Evolutionary conservation across 768 basidiomycete genomes (phyloP), one percentile per base, ranked within the genome.

Genomic region (Trametes cinnabarina): DNA sequence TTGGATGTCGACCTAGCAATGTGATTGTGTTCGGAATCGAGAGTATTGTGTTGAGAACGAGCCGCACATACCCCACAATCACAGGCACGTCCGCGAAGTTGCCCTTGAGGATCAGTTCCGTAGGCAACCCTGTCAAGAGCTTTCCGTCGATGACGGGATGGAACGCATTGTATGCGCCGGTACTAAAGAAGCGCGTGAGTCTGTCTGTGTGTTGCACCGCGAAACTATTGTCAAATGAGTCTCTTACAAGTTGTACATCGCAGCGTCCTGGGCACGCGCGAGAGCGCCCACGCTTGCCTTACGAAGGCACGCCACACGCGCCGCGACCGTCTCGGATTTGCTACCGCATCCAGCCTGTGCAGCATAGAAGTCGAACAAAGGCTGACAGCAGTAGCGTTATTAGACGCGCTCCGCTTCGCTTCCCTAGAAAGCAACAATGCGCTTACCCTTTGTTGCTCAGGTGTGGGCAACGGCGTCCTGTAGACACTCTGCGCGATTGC

Each of bases 401-500:
- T 8, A 39, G 37, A 14, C n/a, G n/a, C n/a, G n/a, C n/a, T n/a
- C n/a, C n/a, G n/a, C n/a, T n/a, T n/a, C n/a, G n/a, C n/a, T n/a
- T n/a, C n/a, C n/a, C 37, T 8, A 39, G 37, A 15, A 39, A 39
- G 14, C 9, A 39, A 15, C 15, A 12, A 20, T 26, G 22, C 9
- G 62, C 71, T n/a, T 47, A 86, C 85, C 71, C 74, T 66, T 56
- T 82, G 80, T 65, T 85, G 74, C 53, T 81, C 78, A 0, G 81
- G 79, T 1, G 72, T 71, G 0, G 84, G 77, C 44, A 86, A 51
- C 4, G 82, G 80, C 0, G 77, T 72, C 17, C 85, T 71, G 61
- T 74, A 84, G 20, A 85, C 78, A 63, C 84, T 86, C 68, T 88
- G 86, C 1, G 78, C 82, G 61, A 87, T 86, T 9, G 81, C 86